These are phyloP conservation scores for Xylaria cubensis DNA, from an alignment of 495 filamentous ascomycete species.

Conservation along the genomic window DNA sequence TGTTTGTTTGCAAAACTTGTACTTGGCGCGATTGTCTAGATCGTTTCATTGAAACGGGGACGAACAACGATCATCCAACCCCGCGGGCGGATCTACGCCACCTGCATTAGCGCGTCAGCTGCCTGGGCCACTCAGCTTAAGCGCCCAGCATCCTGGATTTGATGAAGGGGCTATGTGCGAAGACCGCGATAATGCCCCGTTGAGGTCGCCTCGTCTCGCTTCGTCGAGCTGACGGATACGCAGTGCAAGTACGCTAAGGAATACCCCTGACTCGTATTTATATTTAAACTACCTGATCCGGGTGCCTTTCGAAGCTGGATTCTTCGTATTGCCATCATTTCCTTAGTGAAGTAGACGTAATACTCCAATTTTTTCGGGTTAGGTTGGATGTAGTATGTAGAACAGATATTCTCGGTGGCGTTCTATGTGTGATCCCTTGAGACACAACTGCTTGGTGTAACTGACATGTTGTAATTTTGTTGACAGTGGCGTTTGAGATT, in stretches of 20 bases:
- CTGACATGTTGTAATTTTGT: background rate
- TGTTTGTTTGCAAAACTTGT: conserved; percentile 7
- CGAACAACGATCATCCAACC: conserved; percentile 14
- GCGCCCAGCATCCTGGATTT: conserved; percentile 16
- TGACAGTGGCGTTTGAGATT: background rate
- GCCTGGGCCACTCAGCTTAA: conserved; percentile 12
- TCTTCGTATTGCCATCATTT: background rate
- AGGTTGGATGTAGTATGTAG: background rate
- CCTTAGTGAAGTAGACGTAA: background rate
- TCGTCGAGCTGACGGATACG: background rate
- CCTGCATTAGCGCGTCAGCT: conserved; percentile 13
- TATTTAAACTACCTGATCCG: conserved; percentile 3
- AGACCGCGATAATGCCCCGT: background rate
- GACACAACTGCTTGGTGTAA: background rate
- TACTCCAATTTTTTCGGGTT: background rate
- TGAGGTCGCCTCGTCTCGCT: background rate
- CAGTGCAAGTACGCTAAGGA: background rate
- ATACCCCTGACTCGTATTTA: conserved; percentile 8
- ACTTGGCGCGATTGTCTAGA: conserved; percentile 17
- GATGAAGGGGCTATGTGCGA: conserved; percentile 15
- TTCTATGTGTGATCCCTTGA: background rate
- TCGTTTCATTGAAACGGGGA: conserved; percentile 20
- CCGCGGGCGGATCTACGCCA: conserved; percentile 13
- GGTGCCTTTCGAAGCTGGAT: background rate
- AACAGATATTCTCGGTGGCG: background rate